These are phyloP conservation scores for Aspergillus nidulans DNA, from an alignment of 495 filamentous ascomycete species.

Conservation along the genomic window DNA sequence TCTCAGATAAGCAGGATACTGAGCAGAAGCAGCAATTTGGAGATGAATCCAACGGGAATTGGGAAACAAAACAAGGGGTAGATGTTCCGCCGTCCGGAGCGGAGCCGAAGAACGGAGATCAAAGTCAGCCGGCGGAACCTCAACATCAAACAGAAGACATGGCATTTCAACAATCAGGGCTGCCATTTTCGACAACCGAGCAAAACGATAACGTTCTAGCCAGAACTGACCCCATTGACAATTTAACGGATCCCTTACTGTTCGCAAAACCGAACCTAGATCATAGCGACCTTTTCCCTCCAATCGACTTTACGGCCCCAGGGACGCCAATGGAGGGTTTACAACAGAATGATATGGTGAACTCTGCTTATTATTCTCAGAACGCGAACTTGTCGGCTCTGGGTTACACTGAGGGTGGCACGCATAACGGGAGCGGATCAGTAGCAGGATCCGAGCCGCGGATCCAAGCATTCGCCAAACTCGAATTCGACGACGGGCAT, in stretches of 20 bases:
- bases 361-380: slow-evolving; percentile 39
- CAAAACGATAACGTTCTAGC: background rate
- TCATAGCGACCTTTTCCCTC: slow-evolving; percentile 34
- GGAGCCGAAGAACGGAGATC: slow-evolving; percentile 10
- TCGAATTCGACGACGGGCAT: slow-evolving; percentile 66
- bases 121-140: slow-evolving; percentile 13
- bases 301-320: slow-evolving; percentile 35
- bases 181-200: slow-evolving; percentile 12
- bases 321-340: slow-evolving; percentile 37
- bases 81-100: slow-evolving; percentile 7
- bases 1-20: background rate
- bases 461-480: slow-evolving; percentile 62
- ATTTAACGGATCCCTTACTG: slow-evolving; percentile 33
- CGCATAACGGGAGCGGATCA: slow-evolving; percentile 32
- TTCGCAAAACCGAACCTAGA: slow-evolving; percentile 31
- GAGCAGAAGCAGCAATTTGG: slow-evolving; percentile 1
- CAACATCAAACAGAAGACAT: slow-evolving; percentile 13
- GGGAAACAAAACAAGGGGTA: slow-evolving; percentile 8
- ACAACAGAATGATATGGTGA: slow-evolving; percentile 40
- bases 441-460: slow-evolving; percentile 43
- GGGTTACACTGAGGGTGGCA: slow-evolving; percentile 26
- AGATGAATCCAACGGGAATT: slow-evolving; percentile 13
- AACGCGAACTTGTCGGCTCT: slow-evolving; percentile 36
- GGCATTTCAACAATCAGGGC: slow-evolving; percentile 4
- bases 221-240: slow-evolving; percentile 24